Evolutionary conservation across 2,329 filamentous ascomycete genomes (phyloP).

Genomic region (Colletotrichum simmondsii): DNA sequence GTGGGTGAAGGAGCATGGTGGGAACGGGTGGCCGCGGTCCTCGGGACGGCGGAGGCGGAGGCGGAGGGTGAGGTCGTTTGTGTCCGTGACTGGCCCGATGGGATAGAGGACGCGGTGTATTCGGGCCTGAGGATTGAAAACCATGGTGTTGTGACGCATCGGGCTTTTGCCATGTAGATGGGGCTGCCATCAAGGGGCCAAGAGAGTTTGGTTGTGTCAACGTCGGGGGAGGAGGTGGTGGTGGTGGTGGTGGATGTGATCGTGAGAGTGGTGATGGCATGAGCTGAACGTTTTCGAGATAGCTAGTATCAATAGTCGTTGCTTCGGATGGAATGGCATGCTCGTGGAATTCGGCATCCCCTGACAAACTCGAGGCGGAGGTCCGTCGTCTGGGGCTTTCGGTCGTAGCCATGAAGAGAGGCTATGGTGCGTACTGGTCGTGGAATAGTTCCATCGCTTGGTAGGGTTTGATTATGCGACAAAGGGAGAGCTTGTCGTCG

Average conservation of each 20-base stretch:
- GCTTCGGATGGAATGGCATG: constrained; percentile 9
- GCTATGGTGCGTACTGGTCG: constrained; percentile 25
- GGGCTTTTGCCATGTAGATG: neutral
- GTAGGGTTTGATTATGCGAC: neutral
- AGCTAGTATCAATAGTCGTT: constrained; percentile 2
- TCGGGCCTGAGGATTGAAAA: neutral
- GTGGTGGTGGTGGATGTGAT: neutral
- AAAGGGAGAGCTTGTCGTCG: neutral
- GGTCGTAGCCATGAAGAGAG: constrained; percentile 20
- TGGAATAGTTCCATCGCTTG: constrained; percentile 28
- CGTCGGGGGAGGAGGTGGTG: neutral
- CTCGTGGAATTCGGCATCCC: neutral
- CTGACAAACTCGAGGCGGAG: neutral
- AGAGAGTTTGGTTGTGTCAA: constrained; percentile 5
- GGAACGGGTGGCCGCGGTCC: neutral
- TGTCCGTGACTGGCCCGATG: neutral
- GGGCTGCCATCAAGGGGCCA: neutral
- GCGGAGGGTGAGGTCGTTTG: neutral
- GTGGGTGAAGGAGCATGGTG: neutral
- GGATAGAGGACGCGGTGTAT: neutral
- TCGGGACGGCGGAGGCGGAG: neutral
- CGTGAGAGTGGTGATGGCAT: neutral
- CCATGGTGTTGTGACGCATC: neutral
- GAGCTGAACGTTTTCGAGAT: neutral
- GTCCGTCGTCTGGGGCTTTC: neutral